Evolutionary conservation across 2,329 filamentous ascomycete species (phyloP).

Genomic region (Trichoderma simmonsii): DNA sequence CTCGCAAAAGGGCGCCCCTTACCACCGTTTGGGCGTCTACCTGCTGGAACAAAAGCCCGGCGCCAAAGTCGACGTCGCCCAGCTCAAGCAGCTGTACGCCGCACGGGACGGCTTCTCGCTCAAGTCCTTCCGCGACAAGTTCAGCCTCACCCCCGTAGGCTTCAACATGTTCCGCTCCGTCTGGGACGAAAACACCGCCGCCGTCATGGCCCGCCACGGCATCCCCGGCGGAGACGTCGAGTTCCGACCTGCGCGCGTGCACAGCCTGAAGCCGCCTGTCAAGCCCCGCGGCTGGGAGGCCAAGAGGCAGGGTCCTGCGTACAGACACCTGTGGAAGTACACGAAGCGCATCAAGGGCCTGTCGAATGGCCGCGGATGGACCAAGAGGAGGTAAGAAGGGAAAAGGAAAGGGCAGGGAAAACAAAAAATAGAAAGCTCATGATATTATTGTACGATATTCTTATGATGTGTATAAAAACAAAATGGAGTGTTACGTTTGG

Average conservation of each 20-base stretch:
- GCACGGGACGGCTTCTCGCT: conserved; percentile 68
- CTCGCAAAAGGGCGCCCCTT: conserved; percentile 84
- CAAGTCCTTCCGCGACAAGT: conserved; percentile 69
- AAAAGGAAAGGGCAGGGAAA: background rate
- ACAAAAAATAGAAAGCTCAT: conserved; percentile 18
- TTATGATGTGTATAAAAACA: conserved; percentile 13
- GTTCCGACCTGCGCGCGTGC: conserved; percentile 75
- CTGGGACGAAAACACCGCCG: conserved; percentile 87
- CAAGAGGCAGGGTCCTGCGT: conserved; percentile 63
- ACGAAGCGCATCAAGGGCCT: conserved; percentile 54
- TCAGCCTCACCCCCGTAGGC: conserved; percentile 69
- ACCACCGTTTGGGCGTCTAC: conserved; percentile 83
- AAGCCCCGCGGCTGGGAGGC: conserved; percentile 64
- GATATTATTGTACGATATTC: conserved; percentile 14
- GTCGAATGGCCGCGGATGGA: conserved; percentile 42
- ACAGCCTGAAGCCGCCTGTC: conserved; percentile 61
- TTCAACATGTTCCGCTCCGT: conserved; percentile 82
- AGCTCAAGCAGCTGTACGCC: conserved; percentile 52
- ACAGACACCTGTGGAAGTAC: conserved; percentile 62
- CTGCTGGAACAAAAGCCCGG: conserved; percentile 74
- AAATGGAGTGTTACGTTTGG: background rate
- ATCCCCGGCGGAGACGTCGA: conserved; percentile 77
- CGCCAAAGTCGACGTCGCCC: conserved; percentile 53
- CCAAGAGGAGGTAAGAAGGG: conserved; percentile 36
- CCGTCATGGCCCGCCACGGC: conserved; percentile 77